Percentiles rank a stretch among this genome's conserved stretches.
phyloP scores from a whole-genome alignment of 495 filamentous ascomycete genomes.

The Annulohypoxylon moriforme region DNA sequence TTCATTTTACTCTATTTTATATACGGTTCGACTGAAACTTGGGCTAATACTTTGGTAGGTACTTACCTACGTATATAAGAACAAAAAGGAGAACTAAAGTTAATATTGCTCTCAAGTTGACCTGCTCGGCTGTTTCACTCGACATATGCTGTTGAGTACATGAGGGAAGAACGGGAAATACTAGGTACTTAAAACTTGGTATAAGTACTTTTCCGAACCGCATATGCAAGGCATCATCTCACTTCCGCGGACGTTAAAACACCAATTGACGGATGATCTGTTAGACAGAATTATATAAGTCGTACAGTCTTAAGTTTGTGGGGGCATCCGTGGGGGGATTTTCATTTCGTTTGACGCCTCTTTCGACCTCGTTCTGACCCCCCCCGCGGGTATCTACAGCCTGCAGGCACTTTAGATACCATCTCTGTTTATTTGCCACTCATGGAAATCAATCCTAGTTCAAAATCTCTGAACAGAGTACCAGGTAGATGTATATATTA shows the following conservation, averaged over 20 bases:
- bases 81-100: too few relatives aligned
- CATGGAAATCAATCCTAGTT: background rate
- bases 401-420: too few relatives aligned
- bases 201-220: background rate
- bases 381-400: too few relatives aligned
- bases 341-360: background rate
- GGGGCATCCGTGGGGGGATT: background rate
- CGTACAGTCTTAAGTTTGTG: background rate
- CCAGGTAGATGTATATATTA: too few relatives aligned
- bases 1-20: too few relatives aligned
- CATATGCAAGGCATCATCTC: conserved; percentile 9
- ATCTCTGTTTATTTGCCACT: background rate
- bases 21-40: too few relatives aligned
- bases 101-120: too few relatives aligned
- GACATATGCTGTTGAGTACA: background rate
- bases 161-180: background rate
- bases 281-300: background rate
- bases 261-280: background rate
- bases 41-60: too few relatives aligned
- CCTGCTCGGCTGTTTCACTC: background rate
- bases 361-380: background rate
- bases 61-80: too few relatives aligned
- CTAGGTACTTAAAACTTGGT: background rate
- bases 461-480: too few relatives aligned
- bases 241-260: background rate